phyloP scores from a whole-genome alignment of 2,329 filamentous ascomycete species.

The Drechslerella stenobrocha region DNA sequence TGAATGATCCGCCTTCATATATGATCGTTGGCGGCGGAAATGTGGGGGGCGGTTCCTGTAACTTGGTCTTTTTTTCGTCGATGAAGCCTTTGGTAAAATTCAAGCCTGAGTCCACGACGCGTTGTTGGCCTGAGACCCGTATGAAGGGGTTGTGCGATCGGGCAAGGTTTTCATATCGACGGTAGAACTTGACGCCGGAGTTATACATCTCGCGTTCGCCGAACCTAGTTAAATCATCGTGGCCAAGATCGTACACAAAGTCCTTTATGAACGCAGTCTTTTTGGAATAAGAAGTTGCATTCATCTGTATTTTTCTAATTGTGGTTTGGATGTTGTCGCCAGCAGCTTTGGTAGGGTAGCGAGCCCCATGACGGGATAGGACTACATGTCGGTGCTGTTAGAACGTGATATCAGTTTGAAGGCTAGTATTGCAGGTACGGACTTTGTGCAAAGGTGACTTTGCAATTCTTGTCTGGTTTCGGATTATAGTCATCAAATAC shows the following conservation, averaged over 20 bases:
- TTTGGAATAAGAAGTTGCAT: slow-evolving; percentile 61
- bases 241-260: slow-evolving; percentile 72
- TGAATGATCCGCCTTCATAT: slow-evolving; percentile 67
- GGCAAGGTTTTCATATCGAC: slow-evolving; percentile 69
- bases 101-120: slow-evolving; percentile 73
- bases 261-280: slow-evolving; percentile 71
- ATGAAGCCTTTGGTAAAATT: slow-evolving; percentile 78
- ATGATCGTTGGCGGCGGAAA: slow-evolving; percentile 63
- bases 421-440: neutral
- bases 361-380: slow-evolving; percentile 80
- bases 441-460: slow-evolving; percentile 72
- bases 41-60: slow-evolving; percentile 56
- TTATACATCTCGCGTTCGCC: slow-evolving; percentile 72
- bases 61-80: slow-evolving; percentile 58
- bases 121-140: slow-evolving; percentile 69
- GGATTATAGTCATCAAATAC: slow-evolving; percentile 62
- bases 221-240: slow-evolving; percentile 69
- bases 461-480: slow-evolving; percentile 68
- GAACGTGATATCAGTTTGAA: neutral
- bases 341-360: slow-evolving; percentile 72
- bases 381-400: slow-evolving; percentile 55
- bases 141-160: slow-evolving; percentile 67
- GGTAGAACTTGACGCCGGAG: slow-evolving; percentile 75
- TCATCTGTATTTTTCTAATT: slow-evolving; percentile 56
- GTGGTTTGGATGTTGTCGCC: slow-evolving; percentile 67